Percentiles rank a stretch among this genome's conserved stretches.
Conservation (phyloP, 805 yeast genomes). For the Starmerella lactis-condensi region DNA sequence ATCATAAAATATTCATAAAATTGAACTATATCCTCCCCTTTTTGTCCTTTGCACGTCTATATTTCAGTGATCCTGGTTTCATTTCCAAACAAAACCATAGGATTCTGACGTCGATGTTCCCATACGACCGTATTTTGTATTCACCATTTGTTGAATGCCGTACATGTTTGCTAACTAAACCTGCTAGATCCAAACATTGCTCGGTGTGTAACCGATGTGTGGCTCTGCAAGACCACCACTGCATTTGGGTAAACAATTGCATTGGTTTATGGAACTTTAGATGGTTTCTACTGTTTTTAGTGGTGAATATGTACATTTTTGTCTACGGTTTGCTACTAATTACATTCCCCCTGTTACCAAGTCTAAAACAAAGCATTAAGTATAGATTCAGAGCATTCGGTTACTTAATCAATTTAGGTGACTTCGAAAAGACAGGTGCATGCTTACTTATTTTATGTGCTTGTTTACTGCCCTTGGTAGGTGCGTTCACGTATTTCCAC, state of each 20-base stretch:
- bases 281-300: conserved; percentile 40
- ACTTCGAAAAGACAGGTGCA: conserved; percentile 12
- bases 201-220: conserved; percentile 32
- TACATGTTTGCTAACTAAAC: conserved; percentile 32
- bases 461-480: conserved; percentile 28
- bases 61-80: conserved; percentile 25
- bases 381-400: conserved; percentile 4
- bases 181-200: conserved; percentile 49
- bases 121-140: conserved; percentile 36
- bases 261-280: conserved; percentile 41
- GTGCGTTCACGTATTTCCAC: conserved; percentile 31
- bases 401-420: conserved; percentile 7
- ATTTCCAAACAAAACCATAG: conserved; percentile 18
- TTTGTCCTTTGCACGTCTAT: conserved; percentile 16
- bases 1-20: conserved; percentile 11
- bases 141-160: conserved; percentile 29
- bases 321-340: conserved; percentile 28
- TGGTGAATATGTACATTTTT: conserved; percentile 30
- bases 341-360: conserved; percentile 12
- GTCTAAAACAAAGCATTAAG: background rate
- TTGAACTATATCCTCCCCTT: conserved; percentile 13
- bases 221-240: conserved; percentile 39
- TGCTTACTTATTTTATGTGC: conserved; percentile 30
- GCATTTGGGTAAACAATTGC: conserved; percentile 46
- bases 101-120: conserved; percentile 17